A percentile compares a stretch with the other conserved stretches of the same genome.
These are phyloP conservation scores for Quercus lobata DNA, from an alignment of 331 rosid species.

Conservation along the genomic window DNA sequence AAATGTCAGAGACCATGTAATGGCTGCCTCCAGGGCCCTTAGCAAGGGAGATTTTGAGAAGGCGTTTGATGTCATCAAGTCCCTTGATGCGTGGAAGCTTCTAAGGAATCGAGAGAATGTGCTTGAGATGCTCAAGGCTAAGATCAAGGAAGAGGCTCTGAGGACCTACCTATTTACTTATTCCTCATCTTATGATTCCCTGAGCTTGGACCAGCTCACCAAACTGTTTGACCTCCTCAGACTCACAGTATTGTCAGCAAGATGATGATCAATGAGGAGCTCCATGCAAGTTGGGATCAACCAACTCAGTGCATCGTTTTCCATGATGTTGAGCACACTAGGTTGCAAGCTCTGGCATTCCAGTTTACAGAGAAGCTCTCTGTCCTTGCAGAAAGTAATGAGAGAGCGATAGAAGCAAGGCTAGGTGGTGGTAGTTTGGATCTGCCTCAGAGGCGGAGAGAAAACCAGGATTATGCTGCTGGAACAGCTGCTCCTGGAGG, in stretches of 20 bases:
- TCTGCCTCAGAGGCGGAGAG: slow-evolving; percentile 71
- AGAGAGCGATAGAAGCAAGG: slow-evolving; percentile 81
- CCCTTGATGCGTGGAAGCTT: slow-evolving; percentile 91
- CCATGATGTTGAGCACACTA: slow-evolving; percentile 56
- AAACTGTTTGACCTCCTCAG: slow-evolving; percentile 68
- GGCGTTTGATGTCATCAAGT: slow-evolving; percentile 60
- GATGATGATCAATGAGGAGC: slow-evolving; percentile 95
- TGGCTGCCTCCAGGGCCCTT: slow-evolving; percentile 91
- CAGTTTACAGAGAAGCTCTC: slow-evolving; percentile 69
- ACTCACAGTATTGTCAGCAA: slow-evolving; percentile 70
- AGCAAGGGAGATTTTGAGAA: slow-evolving; percentile 69
- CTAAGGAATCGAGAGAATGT: slow-evolving; percentile 54
- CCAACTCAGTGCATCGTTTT: slow-evolving; percentile 54
- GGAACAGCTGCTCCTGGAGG: slow-evolving; percentile 38
- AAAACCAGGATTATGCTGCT: slow-evolving; percentile 60
- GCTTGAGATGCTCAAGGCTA: slow-evolving; percentile 77
- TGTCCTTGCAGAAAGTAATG: slow-evolving; percentile 72
- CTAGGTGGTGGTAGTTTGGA: slow-evolving; percentile 81
- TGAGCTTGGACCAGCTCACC: slow-evolving; percentile 69
- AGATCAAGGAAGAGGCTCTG: slow-evolving; percentile 89
- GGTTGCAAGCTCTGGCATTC: slow-evolving; percentile 75
- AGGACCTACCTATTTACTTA: slow-evolving; percentile 89
- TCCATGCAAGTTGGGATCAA: slow-evolving; percentile 80
- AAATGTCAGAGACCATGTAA: slow-evolving; percentile 86
- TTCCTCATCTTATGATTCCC: slow-evolving; percentile 72